phyloP scores from a whole-genome alignment of 306 rosid species.

The Crotalaria pallida region DNA sequence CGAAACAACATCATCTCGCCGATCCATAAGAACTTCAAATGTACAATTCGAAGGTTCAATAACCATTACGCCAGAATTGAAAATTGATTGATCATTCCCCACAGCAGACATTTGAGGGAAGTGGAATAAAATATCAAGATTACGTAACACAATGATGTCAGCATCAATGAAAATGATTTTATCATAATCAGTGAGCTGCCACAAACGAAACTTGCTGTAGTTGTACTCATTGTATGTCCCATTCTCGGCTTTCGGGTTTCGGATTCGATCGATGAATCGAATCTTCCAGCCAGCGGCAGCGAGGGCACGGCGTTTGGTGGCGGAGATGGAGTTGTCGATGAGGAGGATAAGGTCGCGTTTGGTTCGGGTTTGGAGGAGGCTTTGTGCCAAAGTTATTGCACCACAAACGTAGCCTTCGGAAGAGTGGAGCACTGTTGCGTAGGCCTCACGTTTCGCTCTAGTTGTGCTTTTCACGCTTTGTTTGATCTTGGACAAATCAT shows the following conservation, averaged over 20 bases:
- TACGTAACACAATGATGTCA: conserved; percentile 73
- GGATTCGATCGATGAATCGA: conserved; percentile 58
- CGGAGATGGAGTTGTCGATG: conserved; percentile 62
- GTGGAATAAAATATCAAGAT: conserved; percentile 77
- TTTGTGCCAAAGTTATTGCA: conserved; percentile 75
- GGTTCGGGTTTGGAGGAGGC: conserved; percentile 67
- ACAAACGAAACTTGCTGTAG: conserved; percentile 87
- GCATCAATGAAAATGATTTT: conserved; percentile 78
- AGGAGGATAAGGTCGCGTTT: conserved; percentile 78
- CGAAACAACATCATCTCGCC: conserved; percentile 48
- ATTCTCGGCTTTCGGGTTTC: conserved; percentile 65
- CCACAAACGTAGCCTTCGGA: conserved; percentile 78
- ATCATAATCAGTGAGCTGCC: conserved; percentile 82
- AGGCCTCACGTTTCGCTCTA: conserved; percentile 65
- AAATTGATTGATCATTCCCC: conserved; percentile 77
- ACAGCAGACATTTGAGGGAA: conserved; percentile 85
- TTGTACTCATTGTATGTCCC: conserved; percentile 86
- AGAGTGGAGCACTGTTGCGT: conserved; percentile 82
- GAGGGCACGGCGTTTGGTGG: conserved; percentile 47
- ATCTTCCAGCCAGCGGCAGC: conserved; percentile 66
- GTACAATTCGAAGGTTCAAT: conserved; percentile 92
- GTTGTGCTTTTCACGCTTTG: conserved; percentile 22
- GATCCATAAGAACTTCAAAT: conserved; percentile 48
- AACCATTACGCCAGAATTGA: conserved; percentile 93
- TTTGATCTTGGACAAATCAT: conserved; percentile 53